Evolutionary conservation across 257 asterid genomes (phyloP).

Genomic region (Striga asiatica): DNA sequence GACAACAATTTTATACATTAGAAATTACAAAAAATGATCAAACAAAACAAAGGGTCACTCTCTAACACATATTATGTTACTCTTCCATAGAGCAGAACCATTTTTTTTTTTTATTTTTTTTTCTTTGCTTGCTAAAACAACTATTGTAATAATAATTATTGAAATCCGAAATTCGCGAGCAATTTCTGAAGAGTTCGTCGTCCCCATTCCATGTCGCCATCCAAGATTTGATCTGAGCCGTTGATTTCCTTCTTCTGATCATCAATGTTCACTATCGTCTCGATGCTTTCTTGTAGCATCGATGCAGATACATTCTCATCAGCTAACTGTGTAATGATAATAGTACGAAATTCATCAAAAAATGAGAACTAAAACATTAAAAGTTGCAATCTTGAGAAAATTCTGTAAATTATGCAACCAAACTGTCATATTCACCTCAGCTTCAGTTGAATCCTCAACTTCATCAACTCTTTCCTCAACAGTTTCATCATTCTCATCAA

Average conservation of each 20-base stretch:
- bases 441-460: conserved; percentile 8
- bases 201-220: conserved; percentile 45
- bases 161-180: conserved; percentile 41
- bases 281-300: conserved; percentile 16
- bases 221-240: conserved; percentile 11
- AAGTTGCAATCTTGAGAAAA: neutral
- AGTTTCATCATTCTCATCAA: conserved; percentile 10
- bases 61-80: too few relatives aligned
- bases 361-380: too few relatives aligned
- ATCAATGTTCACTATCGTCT: conserved; percentile 5
- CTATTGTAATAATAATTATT: neutral
- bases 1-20: neutral
- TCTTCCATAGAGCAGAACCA: too few relatives aligned
- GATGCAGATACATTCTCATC: neutral
- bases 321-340: too few relatives aligned
- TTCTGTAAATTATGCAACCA: too few relatives aligned
- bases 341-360: too few relatives aligned
- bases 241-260: conserved; percentile 15
- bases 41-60: neutral
- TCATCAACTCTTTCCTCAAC: conserved; percentile 12
- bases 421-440: neutral
- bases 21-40: neutral
- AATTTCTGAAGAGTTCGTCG: conserved; percentile 42
- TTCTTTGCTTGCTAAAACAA: neutral
- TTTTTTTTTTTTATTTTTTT: too few relatives aligned